Evolutionary conservation across 441 rosid genomes (phyloP).

Genomic region (Gossypium schwendimanii): DNA sequence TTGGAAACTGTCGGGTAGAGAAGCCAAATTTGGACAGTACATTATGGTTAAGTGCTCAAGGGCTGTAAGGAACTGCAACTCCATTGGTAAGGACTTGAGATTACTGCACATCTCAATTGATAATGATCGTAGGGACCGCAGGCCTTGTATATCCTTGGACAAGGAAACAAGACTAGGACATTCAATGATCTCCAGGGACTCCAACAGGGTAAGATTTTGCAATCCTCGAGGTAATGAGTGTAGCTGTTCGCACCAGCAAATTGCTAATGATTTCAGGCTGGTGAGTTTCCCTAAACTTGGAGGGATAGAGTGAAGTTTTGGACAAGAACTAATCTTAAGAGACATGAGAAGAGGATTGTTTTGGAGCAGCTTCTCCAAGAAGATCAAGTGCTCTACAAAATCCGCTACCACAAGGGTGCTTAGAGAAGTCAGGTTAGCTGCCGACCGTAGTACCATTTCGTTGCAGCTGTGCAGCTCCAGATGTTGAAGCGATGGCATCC

Average conservation of each 20-base stretch:
- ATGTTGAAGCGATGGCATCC: slow-evolving; percentile 19
- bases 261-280: slow-evolving; percentile 19
- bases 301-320: slow-evolving; percentile 16
- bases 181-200: slow-evolving; percentile 25
- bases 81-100: background rate
- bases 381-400: background rate
- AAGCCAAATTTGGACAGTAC: slow-evolving; percentile 23
- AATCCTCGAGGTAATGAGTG: slow-evolving; percentile 17
- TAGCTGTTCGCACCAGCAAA: slow-evolving; percentile 25
- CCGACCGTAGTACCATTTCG: slow-evolving; percentile 2
- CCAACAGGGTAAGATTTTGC: slow-evolving; percentile 20
- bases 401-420: slow-evolving; percentile 12
- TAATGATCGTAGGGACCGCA: slow-evolving; percentile 15
- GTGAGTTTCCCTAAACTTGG: slow-evolving; percentile 6
- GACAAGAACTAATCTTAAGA: slow-evolving; percentile 18
- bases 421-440: slow-evolving; percentile 13
- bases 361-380: slow-evolving; percentile 12
- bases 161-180: slow-evolving; percentile 19
- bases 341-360: slow-evolving; percentile 22
- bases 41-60: slow-evolving; percentile 23
- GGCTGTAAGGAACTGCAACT: slow-evolving; percentile 7
- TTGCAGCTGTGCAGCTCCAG: slow-evolving; percentile 20
- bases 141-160: slow-evolving; percentile 16
- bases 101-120: slow-evolving; percentile 21
- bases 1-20: slow-evolving; percentile 13